Conservation (phyloP, 129 eudicot species). For the Flaveria sonorensis region DNA sequence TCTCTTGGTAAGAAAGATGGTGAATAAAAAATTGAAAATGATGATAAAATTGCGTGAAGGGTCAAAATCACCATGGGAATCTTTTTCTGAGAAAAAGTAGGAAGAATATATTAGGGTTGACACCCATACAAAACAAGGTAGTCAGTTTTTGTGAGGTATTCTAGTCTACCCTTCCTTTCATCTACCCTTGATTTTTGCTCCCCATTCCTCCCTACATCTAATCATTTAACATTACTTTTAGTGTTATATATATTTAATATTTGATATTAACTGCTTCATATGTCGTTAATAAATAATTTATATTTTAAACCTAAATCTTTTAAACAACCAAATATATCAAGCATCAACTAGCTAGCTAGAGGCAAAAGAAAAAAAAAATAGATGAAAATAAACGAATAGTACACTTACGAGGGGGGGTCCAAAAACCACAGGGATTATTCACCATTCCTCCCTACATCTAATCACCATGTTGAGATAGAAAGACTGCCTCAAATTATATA, state of each 20-base stretch:
- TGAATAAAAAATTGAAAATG: not conserved
- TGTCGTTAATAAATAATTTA: too few species aligned
- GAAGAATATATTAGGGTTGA: slow-evolving; percentile 44
- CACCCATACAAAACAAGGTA: slow-evolving; percentile 47
- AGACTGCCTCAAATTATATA: too few species aligned
- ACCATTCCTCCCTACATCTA: too few species aligned
- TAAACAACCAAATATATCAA: too few species aligned
- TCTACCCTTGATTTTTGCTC: slow-evolving; percentile 30
- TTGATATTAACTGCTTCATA: too few species aligned
- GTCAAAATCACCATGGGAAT: slow-evolving; percentile 66
- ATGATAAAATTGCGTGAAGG: slow-evolving; percentile 37
- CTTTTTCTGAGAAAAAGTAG: slow-evolving; percentile 48
- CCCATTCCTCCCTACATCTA: slow-evolving; percentile 28
- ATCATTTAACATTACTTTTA: slow-evolving; percentile 29
- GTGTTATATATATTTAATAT: not conserved
- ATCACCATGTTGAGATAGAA: too few species aligned
- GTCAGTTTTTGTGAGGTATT: slow-evolving; percentile 39
- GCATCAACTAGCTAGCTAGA: too few species aligned
- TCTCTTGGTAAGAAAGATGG: not conserved
- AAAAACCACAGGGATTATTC: too few species aligned
- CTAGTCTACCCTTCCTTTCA: slow-evolving; percentile 35
- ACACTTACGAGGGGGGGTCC: too few species aligned
- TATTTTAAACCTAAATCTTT: too few species aligned
- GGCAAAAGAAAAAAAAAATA: too few species aligned
- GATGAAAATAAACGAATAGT: too few species aligned